Conservation (phyloP, 768 basidiomycete species). For the Psilocybe cyanescens region DNA sequence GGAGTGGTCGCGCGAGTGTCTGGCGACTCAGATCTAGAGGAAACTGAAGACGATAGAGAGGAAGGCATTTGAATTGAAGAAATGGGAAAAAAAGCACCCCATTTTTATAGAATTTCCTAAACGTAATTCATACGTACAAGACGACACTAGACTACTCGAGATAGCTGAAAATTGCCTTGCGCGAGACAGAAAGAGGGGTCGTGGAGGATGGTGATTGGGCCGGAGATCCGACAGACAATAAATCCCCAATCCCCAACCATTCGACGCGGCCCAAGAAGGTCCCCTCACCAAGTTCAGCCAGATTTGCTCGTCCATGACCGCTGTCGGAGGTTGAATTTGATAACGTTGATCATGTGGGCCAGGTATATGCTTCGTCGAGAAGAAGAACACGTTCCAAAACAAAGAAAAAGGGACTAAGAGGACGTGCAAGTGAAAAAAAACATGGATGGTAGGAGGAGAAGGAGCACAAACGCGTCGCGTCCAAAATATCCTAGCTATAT, state of each 20-base stretch:
- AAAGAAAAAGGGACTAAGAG: background rate
- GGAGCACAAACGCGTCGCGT: constrained; percentile 18
- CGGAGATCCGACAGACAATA: constrained; percentile 16
- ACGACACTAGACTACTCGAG: constrained; percentile 13
- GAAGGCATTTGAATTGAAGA: background rate
- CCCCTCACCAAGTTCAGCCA: constrained; percentile 11
- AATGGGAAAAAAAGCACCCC: constrained; percentile 8
- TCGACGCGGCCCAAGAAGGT: background rate
- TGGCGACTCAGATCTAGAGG: constrained; percentile 35
- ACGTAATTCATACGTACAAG: constrained; percentile 26
- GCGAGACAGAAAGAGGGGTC: constrained; percentile 1
- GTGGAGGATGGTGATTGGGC: constrained; percentile 12
- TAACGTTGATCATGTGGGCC: constrained; percentile 6
- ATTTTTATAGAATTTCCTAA: constrained; percentile 31
- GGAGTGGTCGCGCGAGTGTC: constrained; percentile 40
- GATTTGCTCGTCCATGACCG: constrained; percentile 18
- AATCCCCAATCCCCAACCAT: constrained; percentile 19
- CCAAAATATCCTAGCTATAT: constrained; percentile 23
- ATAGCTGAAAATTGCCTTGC: constrained; percentile 4
- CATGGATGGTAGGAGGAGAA: constrained; percentile 10
- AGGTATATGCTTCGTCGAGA: background rate
- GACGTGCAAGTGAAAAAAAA: constrained; percentile 6
- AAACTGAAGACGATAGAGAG: constrained; percentile 36
- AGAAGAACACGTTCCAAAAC: constrained; percentile 8
- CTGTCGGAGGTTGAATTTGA: constrained; percentile 29